phyloP scores from a whole-genome alignment of 805 yeast genomes.

The Candida boidinii region DNA sequence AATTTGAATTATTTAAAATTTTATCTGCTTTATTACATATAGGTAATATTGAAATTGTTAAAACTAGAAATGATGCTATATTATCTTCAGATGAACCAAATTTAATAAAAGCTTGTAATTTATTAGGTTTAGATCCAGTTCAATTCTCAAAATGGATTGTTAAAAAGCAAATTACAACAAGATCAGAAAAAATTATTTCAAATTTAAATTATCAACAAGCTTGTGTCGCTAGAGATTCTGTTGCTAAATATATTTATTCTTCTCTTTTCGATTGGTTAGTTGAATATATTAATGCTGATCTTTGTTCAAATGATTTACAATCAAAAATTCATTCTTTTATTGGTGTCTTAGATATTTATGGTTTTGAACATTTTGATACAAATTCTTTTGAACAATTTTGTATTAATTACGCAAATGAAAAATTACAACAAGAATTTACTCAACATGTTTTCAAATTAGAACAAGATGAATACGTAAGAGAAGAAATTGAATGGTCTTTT shows the following conservation, averaged over 20 bases:
- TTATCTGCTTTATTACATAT: constrained; percentile 86
- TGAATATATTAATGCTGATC: constrained; percentile 67
- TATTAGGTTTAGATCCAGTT: constrained; percentile 70
- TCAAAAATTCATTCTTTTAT: constrained; percentile 62
- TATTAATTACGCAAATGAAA: constrained; percentile 94
- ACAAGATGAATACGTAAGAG: constrained; percentile 89
- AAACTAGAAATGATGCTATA: constrained; percentile 77
- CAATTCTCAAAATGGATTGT: constrained; percentile 84
- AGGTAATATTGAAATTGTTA: constrained; percentile 84
- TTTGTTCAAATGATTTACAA: constrained; percentile 66
- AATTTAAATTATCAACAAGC: constrained; percentile 81
- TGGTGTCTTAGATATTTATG: constrained; percentile 96
- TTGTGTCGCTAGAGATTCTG: constrained; percentile 90
- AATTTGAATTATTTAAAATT: constrained; percentile 62
- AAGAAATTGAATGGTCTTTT: constrained; percentile 93
- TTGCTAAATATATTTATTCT: constrained; percentile 87
- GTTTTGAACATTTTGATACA: constrained; percentile 91
- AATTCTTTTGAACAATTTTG: constrained; percentile 97
- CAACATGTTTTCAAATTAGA: constrained; percentile 96
- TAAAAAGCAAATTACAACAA: constrained; percentile 86
- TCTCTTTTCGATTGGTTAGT: constrained; percentile 95
- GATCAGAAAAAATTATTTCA: constrained; percentile 85
- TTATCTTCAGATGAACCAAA: constrained; percentile 83
- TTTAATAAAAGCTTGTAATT: constrained; percentile 70
- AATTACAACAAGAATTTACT: constrained; percentile 93